Evolutionary conservation across 73 alveolate genomes (phyloP), one percentile per base, ranked within the genome.

Genomic region (Breviolum minutum): DNA sequence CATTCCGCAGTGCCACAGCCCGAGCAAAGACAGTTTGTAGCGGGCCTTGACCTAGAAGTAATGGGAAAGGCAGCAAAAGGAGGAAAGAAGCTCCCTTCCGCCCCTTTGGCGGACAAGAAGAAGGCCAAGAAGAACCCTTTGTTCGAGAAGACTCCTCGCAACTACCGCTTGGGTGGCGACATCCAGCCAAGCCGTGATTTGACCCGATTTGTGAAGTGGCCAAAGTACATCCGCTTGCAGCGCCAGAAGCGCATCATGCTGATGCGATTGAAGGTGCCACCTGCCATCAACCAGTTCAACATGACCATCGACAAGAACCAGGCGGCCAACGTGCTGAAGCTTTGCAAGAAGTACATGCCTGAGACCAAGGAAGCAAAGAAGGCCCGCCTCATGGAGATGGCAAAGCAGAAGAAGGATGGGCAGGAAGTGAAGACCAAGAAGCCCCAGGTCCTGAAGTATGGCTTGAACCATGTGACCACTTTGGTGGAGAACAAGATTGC

Each of bases 161-260:
- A 99, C 99, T 99, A 99, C 99, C 99, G 99, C 89, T 99, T 99
- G 91, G 99, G 99, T 95, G 99, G 99, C 74, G 99, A 99, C 99
- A 99, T 99, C 99, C 99, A 99, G 99, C 99, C 99, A 95, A 99
- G 99, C 99, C 99, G 99, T 76, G 99, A 99, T 90, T 99, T 99
- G 99, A 99, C 99, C 95, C 99, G 99, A 97, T 99, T 99, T 99
- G 99, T 99, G 99, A 99, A 99, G 99, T 99, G 99, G 99, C 99
- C 99, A 77, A 99, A 99, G 99, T 99, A 99, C 99, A 99, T 99
- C 99, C 99, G 99, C 99, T 89, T 99, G 99, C 99, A 99, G 99
- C 99, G 99, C 92, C 99, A 99, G 99, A 99, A 99, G 99, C 99
- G 99, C 99, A 99, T 99, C 99, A 99, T 99, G 99, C 99, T 99